Evolutionary conservation across 495 filamentous ascomycete genomes (phyloP).

Genomic region (Penicillium steckii): DNA sequence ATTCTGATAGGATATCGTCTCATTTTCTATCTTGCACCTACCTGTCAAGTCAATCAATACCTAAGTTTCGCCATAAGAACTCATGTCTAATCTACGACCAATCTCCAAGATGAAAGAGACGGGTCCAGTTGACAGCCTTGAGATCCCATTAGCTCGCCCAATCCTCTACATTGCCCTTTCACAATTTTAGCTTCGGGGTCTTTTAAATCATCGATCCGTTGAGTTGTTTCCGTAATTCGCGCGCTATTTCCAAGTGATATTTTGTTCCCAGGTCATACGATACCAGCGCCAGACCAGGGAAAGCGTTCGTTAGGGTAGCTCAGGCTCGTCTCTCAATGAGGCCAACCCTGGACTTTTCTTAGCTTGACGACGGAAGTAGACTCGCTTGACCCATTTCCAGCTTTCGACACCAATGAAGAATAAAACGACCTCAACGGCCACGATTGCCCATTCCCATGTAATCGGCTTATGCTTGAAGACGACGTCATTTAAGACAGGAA

Average conservation of each 20-base stretch:
- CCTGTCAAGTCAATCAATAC: no score
- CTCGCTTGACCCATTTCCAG: constrained; percentile 68
- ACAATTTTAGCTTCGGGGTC: no score
- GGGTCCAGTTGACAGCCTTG: no score
- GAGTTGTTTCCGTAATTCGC: not conserved
- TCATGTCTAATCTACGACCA: no score
- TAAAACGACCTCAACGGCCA: constrained; percentile 53
- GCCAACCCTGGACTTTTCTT: not conserved
- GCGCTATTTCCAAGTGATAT: not conserved
- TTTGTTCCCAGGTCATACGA: not conserved
- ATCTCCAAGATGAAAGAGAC: no score
- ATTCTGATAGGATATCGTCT: no score
- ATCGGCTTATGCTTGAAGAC: constrained; percentile 74
- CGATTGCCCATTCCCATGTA: constrained; percentile 71
- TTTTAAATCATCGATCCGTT: not conserved
- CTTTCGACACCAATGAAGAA: constrained; percentile 64
- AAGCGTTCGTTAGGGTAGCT: not conserved
- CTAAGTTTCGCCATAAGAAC: no score
- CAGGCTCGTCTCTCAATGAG: not conserved
- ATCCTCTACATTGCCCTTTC: not conserved
- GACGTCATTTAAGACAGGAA: constrained; percentile 65
- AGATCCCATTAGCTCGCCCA: no score
- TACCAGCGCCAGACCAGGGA: not conserved
- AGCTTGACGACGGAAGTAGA: constrained; percentile 42
- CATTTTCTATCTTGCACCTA: no score